phyloP scores from a whole-genome alignment of 345 rosid genomes.

The Euphorbia peplus region DNA sequence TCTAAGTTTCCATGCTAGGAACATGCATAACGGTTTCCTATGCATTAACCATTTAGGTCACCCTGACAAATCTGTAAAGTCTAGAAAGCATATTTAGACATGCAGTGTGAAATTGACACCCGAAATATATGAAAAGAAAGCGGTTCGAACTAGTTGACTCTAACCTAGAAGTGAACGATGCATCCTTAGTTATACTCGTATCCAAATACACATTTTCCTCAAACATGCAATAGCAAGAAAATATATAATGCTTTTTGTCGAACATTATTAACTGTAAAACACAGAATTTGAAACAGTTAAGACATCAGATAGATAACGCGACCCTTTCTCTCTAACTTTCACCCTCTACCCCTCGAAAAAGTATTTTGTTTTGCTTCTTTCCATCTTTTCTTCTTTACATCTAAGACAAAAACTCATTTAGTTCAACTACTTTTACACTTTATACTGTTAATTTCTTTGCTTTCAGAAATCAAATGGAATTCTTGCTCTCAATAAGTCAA shows the following conservation, averaged over 20 bases:
- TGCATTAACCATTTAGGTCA: neutral
- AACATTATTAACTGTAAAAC: neutral
- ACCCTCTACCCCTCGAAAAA: no score
- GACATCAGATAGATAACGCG: neutral
- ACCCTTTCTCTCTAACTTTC: neutral
- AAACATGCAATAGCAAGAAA: neutral
- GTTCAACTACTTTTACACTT: neutral
- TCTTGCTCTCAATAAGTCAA: neutral
- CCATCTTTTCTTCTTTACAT: neutral
- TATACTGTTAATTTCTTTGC: neutral
- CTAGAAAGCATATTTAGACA: neutral
- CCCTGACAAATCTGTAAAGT: no score
- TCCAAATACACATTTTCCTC: neutral
- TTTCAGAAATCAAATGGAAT: neutral
- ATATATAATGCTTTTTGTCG: neutral
- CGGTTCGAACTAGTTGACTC: neutral
- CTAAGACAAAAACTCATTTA: neutral
- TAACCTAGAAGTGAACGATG: neutral
- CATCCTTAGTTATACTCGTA: neutral
- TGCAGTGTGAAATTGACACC: neutral
- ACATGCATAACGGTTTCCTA: neutral
- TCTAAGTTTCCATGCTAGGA: neutral
- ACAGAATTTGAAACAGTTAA: neutral
- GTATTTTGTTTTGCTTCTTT: no score
- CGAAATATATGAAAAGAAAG: neutral